A percentile compares a stretch with the other conserved stretches of the same genome.
Conservation (phyloP, 805 yeast genomes). For the Starmerella khaoyaiensis region DNA sequence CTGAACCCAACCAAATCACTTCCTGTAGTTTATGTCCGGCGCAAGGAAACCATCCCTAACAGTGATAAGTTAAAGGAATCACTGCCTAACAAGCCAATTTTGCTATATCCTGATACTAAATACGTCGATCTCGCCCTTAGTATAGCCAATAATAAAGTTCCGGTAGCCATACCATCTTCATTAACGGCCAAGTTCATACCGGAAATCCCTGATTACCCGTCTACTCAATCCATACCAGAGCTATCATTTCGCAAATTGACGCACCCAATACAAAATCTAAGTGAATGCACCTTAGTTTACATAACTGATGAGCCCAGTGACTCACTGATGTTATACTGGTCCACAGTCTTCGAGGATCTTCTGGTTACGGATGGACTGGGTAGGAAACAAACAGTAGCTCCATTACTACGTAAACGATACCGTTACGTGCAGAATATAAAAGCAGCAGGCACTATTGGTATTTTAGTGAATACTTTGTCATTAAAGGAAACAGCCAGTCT, state of each 20-base stretch:
- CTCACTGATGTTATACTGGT: slow-evolving; percentile 61
- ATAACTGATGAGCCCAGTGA: slow-evolving; percentile 48
- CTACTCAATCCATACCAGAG: not conserved
- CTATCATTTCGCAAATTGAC: slow-evolving; percentile 16
- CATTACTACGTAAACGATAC: slow-evolving; percentile 73
- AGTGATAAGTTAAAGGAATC: slow-evolving; percentile 25
- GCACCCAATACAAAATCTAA: not conserved
- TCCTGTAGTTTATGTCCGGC: slow-evolving; percentile 70
- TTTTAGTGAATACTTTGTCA: slow-evolving; percentile 80
- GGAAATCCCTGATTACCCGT: not conserved
- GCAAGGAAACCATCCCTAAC: slow-evolving; percentile 37
- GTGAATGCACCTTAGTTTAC: slow-evolving; percentile 8
- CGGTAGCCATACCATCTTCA: slow-evolving; percentile 23
- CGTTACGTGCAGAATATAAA: slow-evolving; percentile 78
- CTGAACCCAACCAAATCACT: slow-evolving; percentile 60
- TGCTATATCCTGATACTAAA: slow-evolving; percentile 64
- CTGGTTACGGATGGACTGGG: slow-evolving; percentile 9
- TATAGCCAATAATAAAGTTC: slow-evolving; percentile 26
- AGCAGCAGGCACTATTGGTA: slow-evolving; percentile 83
- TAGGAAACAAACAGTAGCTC: slow-evolving; percentile 33
- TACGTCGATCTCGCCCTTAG: slow-evolving; percentile 35
- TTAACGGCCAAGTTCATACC: slow-evolving; percentile 18
- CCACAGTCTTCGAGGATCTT: slow-evolving; percentile 44
- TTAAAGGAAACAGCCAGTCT: slow-evolving; percentile 58
- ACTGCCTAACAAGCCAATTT: slow-evolving; percentile 3